Conservation (phyloP, 805 yeast genomes). For the Naumovozyma dairenensis region DNA sequence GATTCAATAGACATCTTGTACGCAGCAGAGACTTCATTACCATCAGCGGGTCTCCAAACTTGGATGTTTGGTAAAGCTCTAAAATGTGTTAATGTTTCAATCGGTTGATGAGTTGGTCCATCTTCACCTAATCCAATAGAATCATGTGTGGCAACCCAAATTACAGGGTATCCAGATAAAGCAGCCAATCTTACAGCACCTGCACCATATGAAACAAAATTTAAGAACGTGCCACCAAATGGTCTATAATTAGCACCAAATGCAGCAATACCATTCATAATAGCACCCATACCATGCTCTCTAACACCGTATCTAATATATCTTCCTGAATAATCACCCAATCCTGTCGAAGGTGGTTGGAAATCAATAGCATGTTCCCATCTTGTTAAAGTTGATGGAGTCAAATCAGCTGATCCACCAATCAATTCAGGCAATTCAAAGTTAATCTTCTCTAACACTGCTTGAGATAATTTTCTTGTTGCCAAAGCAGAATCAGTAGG, state of each 20-base stretch:
- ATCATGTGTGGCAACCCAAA: slow-evolving; percentile 87
- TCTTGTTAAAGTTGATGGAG: slow-evolving; percentile 93
- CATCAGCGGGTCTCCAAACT: slow-evolving; percentile 93
- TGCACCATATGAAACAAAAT: slow-evolving; percentile 78
- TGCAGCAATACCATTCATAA: slow-evolving; percentile 94
- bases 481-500: slow-evolving; percentile 78
- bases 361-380: slow-evolving; percentile 76
- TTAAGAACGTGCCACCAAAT: slow-evolving; percentile 96
- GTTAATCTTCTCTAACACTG: slow-evolving; percentile 53
- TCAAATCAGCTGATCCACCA: slow-evolving; percentile 98
- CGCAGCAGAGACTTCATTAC: slow-evolving; percentile 82
- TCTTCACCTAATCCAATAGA: slow-evolving; percentile 89
- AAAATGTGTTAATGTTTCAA: slow-evolving; percentile 78
- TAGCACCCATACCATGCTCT: slow-evolving; percentile 99
- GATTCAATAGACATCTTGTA: slow-evolving; percentile 55
- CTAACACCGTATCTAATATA: slow-evolving; percentile 97
- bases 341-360: slow-evolving; percentile 73
- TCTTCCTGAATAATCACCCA: slow-evolving; percentile 85
- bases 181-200: slow-evolving; percentile 85
- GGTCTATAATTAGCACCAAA: slow-evolving; percentile 77
- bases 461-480: slow-evolving; percentile 88
- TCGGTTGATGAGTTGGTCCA: slow-evolving; percentile 92
- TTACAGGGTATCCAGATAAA: slow-evolving; percentile 69
- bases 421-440: slow-evolving; percentile 73
- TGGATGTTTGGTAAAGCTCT: slow-evolving; percentile 75